Conservation (phyloP, 2,329 filamentous ascomycete species). For the Zasmidium cellare region DNA sequence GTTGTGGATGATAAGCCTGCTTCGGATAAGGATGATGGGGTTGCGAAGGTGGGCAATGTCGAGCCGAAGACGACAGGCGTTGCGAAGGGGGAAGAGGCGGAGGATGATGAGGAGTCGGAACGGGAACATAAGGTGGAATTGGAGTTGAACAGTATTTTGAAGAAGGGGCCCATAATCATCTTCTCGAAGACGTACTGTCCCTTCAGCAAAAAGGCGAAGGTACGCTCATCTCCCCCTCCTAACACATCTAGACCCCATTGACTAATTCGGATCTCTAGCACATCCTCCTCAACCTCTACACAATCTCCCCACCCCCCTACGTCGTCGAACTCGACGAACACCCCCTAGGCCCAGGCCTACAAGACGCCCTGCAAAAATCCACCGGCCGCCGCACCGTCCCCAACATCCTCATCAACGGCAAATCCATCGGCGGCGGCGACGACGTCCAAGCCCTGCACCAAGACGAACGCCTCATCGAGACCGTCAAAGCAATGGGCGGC, state of each 20-base stretch:
- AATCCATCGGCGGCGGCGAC: constrained; percentile 87
- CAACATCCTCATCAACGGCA: constrained; percentile 84
- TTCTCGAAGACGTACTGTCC: constrained; percentile 96
- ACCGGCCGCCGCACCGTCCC: constrained; percentile 86
- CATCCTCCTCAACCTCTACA: constrained; percentile 80
- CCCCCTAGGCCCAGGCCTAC: constrained; percentile 67
- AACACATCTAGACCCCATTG: neutral
- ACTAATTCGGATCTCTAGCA: constrained; percentile 32
- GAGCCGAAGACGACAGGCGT: constrained; percentile 38
- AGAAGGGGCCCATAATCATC: constrained; percentile 84
- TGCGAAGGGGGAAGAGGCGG: constrained; percentile 28
- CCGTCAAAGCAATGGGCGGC: constrained; percentile 71
- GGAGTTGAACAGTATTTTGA: constrained; percentile 77
- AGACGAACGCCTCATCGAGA: constrained; percentile 65
- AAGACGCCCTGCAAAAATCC: constrained; percentile 67
- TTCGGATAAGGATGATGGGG: constrained; percentile 41
- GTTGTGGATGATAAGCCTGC: constrained; percentile 33
- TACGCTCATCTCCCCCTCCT: constrained; percentile 11
- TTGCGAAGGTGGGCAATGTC: constrained; percentile 47
- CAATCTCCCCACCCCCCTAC: constrained; percentile 76
- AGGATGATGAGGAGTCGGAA: constrained; percentile 49
- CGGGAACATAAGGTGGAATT: constrained; percentile 66
- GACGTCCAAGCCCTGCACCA: constrained; percentile 70
- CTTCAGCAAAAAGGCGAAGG: constrained; percentile 80
- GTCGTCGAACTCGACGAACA: constrained; percentile 91